Evolutionary conservation across 768 basidiomycete species (phyloP), one percentile per base, ranked within the genome.

Genomic region (Rhodocollybia butyracea): DNA sequence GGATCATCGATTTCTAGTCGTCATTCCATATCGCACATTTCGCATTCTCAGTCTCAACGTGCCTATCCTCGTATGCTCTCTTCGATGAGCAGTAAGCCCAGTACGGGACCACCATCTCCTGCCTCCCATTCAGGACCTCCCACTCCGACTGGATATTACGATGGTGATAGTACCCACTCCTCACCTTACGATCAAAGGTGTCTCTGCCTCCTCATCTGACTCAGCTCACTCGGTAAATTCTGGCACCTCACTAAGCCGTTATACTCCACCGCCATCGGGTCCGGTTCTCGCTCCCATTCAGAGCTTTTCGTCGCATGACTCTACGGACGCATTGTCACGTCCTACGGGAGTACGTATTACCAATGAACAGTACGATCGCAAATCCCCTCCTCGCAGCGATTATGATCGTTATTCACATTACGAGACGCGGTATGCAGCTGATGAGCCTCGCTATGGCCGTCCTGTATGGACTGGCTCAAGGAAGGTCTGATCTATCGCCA

Each of bases 1-100:
- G 57, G 55, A n/a, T n/a, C 71, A 66, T 11, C 56, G 66, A 26
- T 15, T 68, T 66, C 2, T 62, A 31, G 24, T n/a, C 77, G 83
- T 10, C 78, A 82, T 39, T 83, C 82, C 5, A 81, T 84, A 24
- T 82, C 82, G 0, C 82, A 83, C 55, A 79, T 84, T 22, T 82
- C 81, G 0, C 80, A 82, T 56, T 80, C 81, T 0, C 77, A 82
- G 56, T 79, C 81, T 0, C 77, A 79, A 12, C 67, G 76, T 24
- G 24, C 34, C 21, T 76, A 78, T 55, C 68, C 73, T 46, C 66
- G 4, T 3, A 74, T 60, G 21, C 19, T 24, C 19, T 46, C 53
- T 2, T 42, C 41, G 15, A 24, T 46, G 53, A 43, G 29, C 21
- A 36, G 21, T 22, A 38, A 31, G 57, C 59, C 67, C 4, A 69